Evolutionary conservation across 352 stramenopile genomes (phyloP), one percentile per base, ranked within the genome.

Genomic region (Ochromonadaceae sp.): DNA sequence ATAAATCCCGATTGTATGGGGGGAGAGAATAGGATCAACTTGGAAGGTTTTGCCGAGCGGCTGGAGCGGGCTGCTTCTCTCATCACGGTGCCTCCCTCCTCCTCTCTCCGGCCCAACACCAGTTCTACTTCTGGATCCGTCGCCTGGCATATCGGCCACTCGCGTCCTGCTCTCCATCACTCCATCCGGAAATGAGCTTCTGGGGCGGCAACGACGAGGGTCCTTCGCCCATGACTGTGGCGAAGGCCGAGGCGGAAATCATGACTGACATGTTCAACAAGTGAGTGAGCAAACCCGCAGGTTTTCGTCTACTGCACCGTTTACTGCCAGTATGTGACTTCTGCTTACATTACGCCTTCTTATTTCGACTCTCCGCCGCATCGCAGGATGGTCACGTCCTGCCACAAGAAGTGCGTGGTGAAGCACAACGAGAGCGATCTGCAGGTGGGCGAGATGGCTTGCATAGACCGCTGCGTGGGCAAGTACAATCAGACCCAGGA

Each of bases 401-500:
- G 86, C 71, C 91, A 91, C 77, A 82, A 92, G 71, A 95, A 95
- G 73, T 95, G 86, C 81, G 85, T 93, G 66, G 85, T 88, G 65
- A 93, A 92, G 75, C 93, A 95, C 76, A 89, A 87, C 52, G 91
- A 98, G 72, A 80, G 83, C 50, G 90, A 98, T 71, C 78, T 98
- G 9, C 91, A 92, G 58, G 80, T 98, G 32, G 91, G 90, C 68
- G 91, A 98, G 80, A 97, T 97, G 88, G 93, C 78, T 72, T 98
- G 91, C 78, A 91, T 93, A 63, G 91, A 98, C 80, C 85, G 91
- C 68, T 98, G 91, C 72, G 86, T 93, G 34, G 80, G 85, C 62
- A 97, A 97, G 77, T 98, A 97, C 78, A 88, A 97, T 77, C 86
- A 98, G 72, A 78, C 87, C 32, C 92, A 97, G 71, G 87, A 92